Evolutionary conservation across 1,284 basidiomycete species (phyloP).

Genomic region (Malassezia pachydermatis): DNA sequence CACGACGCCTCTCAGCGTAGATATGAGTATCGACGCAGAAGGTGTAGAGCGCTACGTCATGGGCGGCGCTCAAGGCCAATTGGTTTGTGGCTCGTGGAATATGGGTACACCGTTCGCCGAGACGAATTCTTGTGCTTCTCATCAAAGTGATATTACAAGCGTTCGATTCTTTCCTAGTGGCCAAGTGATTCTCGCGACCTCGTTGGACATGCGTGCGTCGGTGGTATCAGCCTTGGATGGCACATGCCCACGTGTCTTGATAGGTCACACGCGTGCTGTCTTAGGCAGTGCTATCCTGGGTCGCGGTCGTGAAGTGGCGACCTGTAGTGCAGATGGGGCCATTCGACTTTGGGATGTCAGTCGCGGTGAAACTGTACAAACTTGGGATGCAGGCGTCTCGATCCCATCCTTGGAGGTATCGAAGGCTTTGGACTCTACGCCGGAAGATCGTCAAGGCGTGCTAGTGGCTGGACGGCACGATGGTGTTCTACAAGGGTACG

Average conservation of each 20-base stretch:
- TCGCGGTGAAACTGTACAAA: constrained; percentile 53
- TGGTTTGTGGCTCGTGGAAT: constrained; percentile 7
- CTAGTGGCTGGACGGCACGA: neutral
- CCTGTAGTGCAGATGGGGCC: constrained; percentile 58
- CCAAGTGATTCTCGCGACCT: constrained; percentile 55
- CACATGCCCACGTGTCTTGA: constrained; percentile 56
- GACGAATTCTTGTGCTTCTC: constrained; percentile 17
- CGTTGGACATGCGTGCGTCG: constrained; percentile 57
- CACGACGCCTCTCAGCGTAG: neutral
- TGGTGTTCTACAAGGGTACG: neutral
- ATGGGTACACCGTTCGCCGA: neutral
- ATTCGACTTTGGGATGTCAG: constrained; percentile 66
- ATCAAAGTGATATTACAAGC: constrained; percentile 32
- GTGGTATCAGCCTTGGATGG: constrained; percentile 55
- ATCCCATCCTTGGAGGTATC: constrained; percentile 6
- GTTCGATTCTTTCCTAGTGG: constrained; percentile 39
- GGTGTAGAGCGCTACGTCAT: constrained; percentile 5
- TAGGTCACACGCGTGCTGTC: constrained; percentile 59
- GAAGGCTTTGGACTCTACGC: neutral
- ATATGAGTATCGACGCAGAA: neutral
- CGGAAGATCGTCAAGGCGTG: neutral
- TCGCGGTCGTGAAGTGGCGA: constrained; percentile 58
- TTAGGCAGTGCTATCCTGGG: constrained; percentile 57
- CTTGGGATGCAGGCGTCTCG: constrained; percentile 46
- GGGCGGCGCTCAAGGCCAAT: constrained; percentile 6